Conservation (phyloP, 768 basidiomycete species). For the Suillus tomentosus region DNA sequence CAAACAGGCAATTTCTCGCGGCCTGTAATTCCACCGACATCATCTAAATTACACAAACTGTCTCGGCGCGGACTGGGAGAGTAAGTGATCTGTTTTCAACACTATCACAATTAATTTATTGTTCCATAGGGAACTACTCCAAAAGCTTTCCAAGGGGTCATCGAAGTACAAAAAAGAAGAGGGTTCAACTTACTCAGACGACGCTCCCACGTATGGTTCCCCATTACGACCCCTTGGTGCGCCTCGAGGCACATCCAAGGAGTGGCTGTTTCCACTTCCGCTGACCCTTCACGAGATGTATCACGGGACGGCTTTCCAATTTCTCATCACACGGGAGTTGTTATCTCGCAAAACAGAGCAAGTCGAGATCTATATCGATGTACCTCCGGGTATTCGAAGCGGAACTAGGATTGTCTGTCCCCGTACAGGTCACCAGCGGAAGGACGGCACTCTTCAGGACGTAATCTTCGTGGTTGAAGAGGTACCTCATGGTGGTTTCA, state of each 20-base stretch:
- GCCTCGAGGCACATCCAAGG: conserved; percentile 45
- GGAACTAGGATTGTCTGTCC: conserved; percentile 64
- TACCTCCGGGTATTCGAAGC: conserved; percentile 61
- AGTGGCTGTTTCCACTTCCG: conserved; percentile 69
- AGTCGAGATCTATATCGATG: conserved; percentile 59
- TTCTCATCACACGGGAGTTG: conserved; percentile 60
- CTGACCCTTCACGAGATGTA: conserved; percentile 65
- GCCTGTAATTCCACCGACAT: conserved; percentile 33
- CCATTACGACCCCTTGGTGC: conserved; percentile 44
- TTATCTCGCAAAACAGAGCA: conserved; percentile 50
- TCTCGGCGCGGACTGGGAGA: conserved; percentile 29
- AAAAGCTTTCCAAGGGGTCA: conserved; percentile 26
- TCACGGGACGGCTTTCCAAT: conserved; percentile 54
- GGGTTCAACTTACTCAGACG: conserved; percentile 16
- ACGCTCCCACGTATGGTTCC: conserved; percentile 32
- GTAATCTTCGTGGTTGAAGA: conserved; percentile 69
- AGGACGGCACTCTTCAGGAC: conserved; percentile 59
- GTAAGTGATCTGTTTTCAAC: conserved; percentile 21
- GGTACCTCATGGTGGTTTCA: conserved; percentile 56
- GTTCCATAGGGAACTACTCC: conserved; percentile 30
- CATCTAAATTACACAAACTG: conserved; percentile 24
- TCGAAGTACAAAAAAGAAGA: conserved; percentile 12
- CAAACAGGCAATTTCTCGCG: conserved; percentile 22
- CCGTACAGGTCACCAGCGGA: conserved; percentile 66
- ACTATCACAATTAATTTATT: conserved; percentile 10